phyloP scores from a whole-genome alignment of 352 stramenopile species.

The Aphanomyces cochlioides region DNA sequence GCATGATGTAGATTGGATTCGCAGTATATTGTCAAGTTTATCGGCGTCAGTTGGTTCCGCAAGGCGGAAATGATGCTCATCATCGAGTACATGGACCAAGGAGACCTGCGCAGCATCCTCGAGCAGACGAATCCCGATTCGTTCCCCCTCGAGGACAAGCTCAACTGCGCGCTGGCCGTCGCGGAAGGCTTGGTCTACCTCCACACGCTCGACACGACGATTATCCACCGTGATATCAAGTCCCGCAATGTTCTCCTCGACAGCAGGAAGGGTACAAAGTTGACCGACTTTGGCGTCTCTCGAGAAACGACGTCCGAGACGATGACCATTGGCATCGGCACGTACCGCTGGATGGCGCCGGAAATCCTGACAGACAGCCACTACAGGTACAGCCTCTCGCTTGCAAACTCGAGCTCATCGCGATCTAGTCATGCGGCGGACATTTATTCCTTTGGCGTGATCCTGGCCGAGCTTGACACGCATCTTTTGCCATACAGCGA shows the following conservation, averaged over 20 bases:
- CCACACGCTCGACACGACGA: conserved; percentile 32
- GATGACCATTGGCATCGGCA: conserved; percentile 41
- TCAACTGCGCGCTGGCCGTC: conserved; percentile 28
- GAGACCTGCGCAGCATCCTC: conserved; percentile 17
- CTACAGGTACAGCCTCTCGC: conserved; percentile 51
- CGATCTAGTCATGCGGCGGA: not conserved
- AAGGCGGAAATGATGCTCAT: conserved; percentile 16
- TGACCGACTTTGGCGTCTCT: conserved; percentile 43
- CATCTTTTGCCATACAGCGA: not conserved
- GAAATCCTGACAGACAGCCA: conserved; percentile 37
- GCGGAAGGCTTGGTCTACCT: conserved; percentile 41
- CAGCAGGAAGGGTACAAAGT: conserved; percentile 36
- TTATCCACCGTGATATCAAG: conserved; percentile 53
- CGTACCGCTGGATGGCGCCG: conserved; percentile 40
- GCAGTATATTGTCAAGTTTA: conserved; percentile 22
- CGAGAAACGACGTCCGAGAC: conserved; percentile 27
- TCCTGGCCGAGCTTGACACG: not conserved
- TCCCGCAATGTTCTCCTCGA: conserved; percentile 45
- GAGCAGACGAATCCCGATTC: too few relatives aligned
- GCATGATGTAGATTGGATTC: conserved; percentile 19
- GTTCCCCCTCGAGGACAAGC: not conserved
- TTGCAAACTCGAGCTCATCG: not conserved
- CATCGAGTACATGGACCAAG: conserved; percentile 27
- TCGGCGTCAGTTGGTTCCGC: conserved; percentile 20
- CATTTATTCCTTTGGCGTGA: not conserved